phyloP scores from a whole-genome alignment of 2,329 filamentous ascomycete species.

The Neonectria neomacrospora region DNA sequence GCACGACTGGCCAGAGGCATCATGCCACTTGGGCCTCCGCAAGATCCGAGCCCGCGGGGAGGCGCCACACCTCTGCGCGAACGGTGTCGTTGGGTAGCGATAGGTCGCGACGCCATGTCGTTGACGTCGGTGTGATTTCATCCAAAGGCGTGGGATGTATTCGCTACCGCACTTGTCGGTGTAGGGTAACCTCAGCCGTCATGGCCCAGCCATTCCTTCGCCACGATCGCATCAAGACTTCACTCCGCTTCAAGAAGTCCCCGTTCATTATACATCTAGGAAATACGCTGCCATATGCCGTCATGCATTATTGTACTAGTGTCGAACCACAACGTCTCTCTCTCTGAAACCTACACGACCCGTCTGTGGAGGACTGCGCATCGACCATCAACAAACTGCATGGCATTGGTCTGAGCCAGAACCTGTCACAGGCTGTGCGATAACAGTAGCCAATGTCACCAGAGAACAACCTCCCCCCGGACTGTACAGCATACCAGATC shows the following conservation, averaged over 20 bases:
- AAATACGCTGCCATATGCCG: neutral
- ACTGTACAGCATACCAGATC: neutral
- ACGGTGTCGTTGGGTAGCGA: neutral
- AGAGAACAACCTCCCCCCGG: neutral
- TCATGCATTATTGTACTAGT: neutral
- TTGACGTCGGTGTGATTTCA: conserved; percentile 43
- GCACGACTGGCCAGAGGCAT: neutral
- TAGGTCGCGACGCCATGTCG: too few relatives aligned
- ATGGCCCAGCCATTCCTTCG: neutral
- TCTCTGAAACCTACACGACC: neutral
- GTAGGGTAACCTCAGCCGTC: neutral
- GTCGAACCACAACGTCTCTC: neutral
- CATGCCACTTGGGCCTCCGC: neutral
- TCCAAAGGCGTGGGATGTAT: neutral
- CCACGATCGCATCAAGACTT: neutral
- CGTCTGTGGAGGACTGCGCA: neutral
- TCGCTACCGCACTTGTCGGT: neutral
- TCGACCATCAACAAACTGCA: neutral
- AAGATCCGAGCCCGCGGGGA: neutral
- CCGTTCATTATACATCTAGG: neutral
- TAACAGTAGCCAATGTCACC: too few relatives aligned
- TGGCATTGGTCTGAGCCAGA: neutral
- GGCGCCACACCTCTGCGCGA: neutral
- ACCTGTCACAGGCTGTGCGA: neutral
- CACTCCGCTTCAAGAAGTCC: too few relatives aligned